Percentiles rank a stretch among this genome's conserved stretches.
These are phyloP conservation scores for Gracilaria gracilis DNA, from an alignment of 23 red algal species.

Conservation along the genomic window DNA sequence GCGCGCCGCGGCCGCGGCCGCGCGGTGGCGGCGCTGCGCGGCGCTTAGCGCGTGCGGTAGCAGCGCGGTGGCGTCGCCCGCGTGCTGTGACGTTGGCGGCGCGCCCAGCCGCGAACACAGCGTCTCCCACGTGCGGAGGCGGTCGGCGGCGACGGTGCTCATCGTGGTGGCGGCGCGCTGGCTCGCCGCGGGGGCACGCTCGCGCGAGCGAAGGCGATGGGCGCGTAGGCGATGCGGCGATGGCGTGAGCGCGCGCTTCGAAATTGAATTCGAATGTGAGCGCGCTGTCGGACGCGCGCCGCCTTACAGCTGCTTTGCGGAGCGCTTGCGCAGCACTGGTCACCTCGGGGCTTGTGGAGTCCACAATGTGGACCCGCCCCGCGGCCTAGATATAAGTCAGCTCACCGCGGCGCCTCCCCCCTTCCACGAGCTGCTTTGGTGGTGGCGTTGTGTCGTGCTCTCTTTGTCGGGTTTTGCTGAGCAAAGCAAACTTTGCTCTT, in stretches of 20 bases:
- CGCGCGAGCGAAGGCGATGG: no score
- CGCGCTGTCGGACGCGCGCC: neutral
- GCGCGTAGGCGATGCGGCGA: no score
- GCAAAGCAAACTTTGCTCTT: no score
- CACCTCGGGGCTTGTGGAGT: neutral
- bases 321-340: neutral
- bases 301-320: neutral
- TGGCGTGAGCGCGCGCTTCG: neutral
- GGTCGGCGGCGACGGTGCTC: neutral
- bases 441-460: no score
- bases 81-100: neutral
- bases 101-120: neutral
- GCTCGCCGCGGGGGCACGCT: neutral
- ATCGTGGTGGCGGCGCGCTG: neutral
- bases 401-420: no score
- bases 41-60: neutral
- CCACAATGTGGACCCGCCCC: neutral
- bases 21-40: conserved; percentile 24
- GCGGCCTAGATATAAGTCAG: neutral
- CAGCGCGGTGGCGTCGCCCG: conserved; percentile 20
- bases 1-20: neutral
- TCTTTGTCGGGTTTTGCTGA: no score
- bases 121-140: neutral
- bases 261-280: neutral
- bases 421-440: conserved; percentile 10